These are phyloP conservation scores for Cryptosporidium bovis DNA, from an alignment of 169 alveolate genomes.

Conservation along the genomic window DNA sequence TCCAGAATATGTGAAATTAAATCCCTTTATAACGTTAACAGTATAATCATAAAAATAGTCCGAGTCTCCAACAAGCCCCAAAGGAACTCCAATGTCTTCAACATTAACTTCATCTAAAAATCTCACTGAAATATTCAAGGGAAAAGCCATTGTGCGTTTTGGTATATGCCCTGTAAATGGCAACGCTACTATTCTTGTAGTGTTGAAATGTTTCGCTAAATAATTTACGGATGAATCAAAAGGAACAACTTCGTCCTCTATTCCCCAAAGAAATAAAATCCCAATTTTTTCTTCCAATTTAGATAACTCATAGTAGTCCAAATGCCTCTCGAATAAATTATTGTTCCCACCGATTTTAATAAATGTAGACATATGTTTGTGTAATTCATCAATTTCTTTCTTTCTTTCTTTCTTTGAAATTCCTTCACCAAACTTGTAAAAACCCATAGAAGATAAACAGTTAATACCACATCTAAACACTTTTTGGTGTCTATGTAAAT, in stretches of 20 bases:
- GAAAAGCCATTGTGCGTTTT: background rate
- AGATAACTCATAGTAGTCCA: slow-evolving; percentile 6
- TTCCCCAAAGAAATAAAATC: slow-evolving; percentile 49
- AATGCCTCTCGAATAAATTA: slow-evolving; percentile 27
- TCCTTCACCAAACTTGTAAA: background rate
- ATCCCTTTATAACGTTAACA: slow-evolving; percentile 29
- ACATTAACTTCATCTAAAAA: slow-evolving; percentile 4
- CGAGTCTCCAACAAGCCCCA: background rate
- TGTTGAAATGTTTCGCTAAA: background rate
- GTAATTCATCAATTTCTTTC: background rate
- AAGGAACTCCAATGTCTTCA: slow-evolving; percentile 12
- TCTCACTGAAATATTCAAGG: background rate
- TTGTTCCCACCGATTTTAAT: slow-evolving; percentile 20
- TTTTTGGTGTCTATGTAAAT: slow-evolving; percentile 8
- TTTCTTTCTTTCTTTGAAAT: background rate
- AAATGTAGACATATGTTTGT: background rate
- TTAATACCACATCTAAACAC: slow-evolving; percentile 6
- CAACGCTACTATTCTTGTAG: slow-evolving; percentile 27
- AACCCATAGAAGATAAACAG: background rate
- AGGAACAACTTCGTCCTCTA: slow-evolving; percentile 16
- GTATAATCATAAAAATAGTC: slow-evolving; percentile 24
- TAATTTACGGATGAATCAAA: slow-evolving; percentile 16
- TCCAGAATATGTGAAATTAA: background rate
- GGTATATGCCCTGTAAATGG: slow-evolving; percentile 45
- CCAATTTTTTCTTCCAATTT: background rate